These are phyloP conservation scores for Lathyrus tuberosus DNA, from an alignment of 306 rosid genomes.

Conservation along the genomic window DNA sequence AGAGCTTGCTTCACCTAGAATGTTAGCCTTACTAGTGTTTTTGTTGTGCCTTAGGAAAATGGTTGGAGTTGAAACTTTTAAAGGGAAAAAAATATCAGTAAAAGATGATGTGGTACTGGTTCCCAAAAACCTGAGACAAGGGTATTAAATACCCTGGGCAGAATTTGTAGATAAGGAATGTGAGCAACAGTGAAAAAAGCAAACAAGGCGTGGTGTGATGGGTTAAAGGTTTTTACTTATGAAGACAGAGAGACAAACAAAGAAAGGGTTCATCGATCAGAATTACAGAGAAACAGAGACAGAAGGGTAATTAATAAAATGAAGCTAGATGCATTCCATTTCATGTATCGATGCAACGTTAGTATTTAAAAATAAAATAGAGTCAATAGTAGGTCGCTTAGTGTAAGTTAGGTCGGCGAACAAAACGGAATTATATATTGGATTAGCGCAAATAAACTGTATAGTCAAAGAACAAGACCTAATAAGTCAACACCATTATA, in stretches of 20 bases:
- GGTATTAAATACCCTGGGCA: slow-evolving; percentile 45
- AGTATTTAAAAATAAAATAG: too few relatives aligned
- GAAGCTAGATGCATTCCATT: too few relatives aligned
- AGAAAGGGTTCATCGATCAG: not conserved
- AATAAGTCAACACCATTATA: too few relatives aligned
- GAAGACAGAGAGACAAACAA: not conserved
- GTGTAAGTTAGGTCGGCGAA: too few relatives aligned
- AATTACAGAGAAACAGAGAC: too few relatives aligned
- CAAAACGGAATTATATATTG: too few relatives aligned
- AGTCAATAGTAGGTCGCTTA: too few relatives aligned
- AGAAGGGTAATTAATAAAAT: too few relatives aligned
- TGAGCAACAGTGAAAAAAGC: slow-evolving; percentile 4
- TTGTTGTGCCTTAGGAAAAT: not conserved
- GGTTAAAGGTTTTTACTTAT: slow-evolving; percentile 21
- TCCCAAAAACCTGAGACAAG: slow-evolving; percentile 40
- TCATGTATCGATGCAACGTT: too few relatives aligned
- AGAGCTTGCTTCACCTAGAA: not conserved
- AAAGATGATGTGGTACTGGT: slow-evolving; percentile 15
- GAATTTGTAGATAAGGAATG: slow-evolving; percentile 39
- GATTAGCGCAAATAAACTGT: too few relatives aligned
- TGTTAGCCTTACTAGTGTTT: too few relatives aligned
- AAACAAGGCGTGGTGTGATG: not conserved
- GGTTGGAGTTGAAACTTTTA: slow-evolving; percentile 4
- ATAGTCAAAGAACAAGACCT: too few relatives aligned
- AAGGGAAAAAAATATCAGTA: not conserved